Conservation (phyloP, 2,329 filamentous ascomycete genomes). For the Cercospora brassicicola region DNA sequence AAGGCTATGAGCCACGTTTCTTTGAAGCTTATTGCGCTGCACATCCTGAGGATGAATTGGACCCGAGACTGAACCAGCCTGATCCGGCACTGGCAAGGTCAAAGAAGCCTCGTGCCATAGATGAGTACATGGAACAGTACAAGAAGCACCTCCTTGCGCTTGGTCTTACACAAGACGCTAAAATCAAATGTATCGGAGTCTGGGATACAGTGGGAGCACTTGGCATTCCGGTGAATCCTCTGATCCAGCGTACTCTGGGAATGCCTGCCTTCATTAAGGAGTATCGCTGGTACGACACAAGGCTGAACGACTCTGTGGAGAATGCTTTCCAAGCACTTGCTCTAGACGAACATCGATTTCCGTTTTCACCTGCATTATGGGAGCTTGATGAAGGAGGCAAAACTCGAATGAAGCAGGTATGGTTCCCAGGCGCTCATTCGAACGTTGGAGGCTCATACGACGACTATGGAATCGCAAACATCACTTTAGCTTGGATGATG, state of each 20-base stretch:
- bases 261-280: slow-evolving; percentile 36
- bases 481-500: slow-evolving; percentile 48
- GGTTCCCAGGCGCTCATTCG: slow-evolving; percentile 57
- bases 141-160: slow-evolving; percentile 30
- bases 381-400: slow-evolving; percentile 28
- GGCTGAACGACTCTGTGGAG: slow-evolving; percentile 44
- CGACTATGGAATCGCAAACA: slow-evolving; percentile 41
- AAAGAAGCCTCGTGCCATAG: slow-evolving; percentile 25
- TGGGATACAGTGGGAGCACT: slow-evolving; percentile 53
- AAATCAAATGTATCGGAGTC: slow-evolving; percentile 47
- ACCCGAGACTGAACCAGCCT: slow-evolving; percentile 11
- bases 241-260: slow-evolving; percentile 36
- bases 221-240: slow-evolving; percentile 40
- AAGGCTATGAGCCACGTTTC: slow-evolving; percentile 34
- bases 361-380: slow-evolving; percentile 57
- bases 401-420: slow-evolving; percentile 52
- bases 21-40: slow-evolving; percentile 32
- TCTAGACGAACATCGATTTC: slow-evolving; percentile 54
- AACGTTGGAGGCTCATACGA: slow-evolving; percentile 53
- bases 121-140: slow-evolving; percentile 34
- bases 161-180: slow-evolving; percentile 27
- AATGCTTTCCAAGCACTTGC: slow-evolving; percentile 59
- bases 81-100: slow-evolving; percentile 15
- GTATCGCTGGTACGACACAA: slow-evolving; percentile 41
- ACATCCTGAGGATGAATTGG: slow-evolving; percentile 24